phyloP scores from a whole-genome alignment of 2,329 filamentous ascomycete species.

The Davidsoniella virescens region DNA sequence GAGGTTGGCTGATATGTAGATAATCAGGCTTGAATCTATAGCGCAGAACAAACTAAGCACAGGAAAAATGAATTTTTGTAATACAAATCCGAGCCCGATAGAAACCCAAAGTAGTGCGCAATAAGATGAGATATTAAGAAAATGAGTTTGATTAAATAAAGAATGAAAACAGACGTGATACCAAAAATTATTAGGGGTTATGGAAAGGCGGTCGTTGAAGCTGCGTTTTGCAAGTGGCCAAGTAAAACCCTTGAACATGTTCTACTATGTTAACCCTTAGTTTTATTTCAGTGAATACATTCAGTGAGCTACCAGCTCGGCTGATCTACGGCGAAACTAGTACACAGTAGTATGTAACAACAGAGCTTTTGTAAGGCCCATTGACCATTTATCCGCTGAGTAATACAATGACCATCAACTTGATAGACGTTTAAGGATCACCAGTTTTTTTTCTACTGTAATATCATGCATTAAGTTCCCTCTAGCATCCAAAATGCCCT shows the following conservation, averaged over 20 bases:
- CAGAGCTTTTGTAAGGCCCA: neutral
- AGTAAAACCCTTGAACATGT: neutral
- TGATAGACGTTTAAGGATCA: too few relatives aligned
- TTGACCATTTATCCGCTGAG: too few relatives aligned
- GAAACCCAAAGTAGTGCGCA: too few relatives aligned
- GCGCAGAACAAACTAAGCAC: too few relatives aligned
- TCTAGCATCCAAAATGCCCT: neutral
- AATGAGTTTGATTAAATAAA: neutral
- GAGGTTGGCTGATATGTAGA: neutral
- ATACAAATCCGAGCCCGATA: too few relatives aligned
- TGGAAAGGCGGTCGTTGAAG: neutral
- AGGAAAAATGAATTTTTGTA: too few relatives aligned
- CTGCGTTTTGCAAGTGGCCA: slow-evolving; percentile 5
- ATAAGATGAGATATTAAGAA: too few relatives aligned
- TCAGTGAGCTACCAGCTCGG: neutral
- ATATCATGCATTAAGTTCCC: neutral
- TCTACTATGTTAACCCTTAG: too few relatives aligned
- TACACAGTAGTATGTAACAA: neutral
- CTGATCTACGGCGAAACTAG: neutral
- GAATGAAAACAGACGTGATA: neutral
- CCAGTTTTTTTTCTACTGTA: too few relatives aligned
- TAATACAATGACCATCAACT: too few relatives aligned
- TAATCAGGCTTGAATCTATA: too few relatives aligned
- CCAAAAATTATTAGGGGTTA: neutral
- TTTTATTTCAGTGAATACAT: slow-evolving; percentile 9